Evolutionary conservation across 352 stramenopile species (phyloP).

Genomic region (Globisporangium nunn): DNA sequence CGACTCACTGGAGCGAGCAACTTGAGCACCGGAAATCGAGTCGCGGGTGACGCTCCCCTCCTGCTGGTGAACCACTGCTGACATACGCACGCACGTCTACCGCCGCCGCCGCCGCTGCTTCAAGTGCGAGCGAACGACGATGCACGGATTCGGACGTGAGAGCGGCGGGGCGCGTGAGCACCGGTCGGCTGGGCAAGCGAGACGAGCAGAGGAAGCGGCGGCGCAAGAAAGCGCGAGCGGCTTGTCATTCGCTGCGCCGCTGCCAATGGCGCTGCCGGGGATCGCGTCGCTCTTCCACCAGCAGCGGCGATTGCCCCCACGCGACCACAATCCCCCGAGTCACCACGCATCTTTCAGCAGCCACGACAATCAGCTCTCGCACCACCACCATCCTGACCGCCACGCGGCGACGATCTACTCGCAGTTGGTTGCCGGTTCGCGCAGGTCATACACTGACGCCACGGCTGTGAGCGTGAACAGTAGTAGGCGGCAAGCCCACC

Average conservation of each 20-base stretch:
- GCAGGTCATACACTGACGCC: neutral
- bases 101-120: neutral
- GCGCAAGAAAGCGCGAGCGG: neutral
- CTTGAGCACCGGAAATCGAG: too few species aligned
- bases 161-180: neutral
- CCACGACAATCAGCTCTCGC: neutral
- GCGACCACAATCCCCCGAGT: too few species aligned
- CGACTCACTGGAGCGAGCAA: too few species aligned
- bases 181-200: neutral
- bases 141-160: neutral
- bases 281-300: constrained; percentile 5
- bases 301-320: neutral
- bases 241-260: neutral
- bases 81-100: neutral
- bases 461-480: neutral
- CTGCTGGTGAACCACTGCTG: too few species aligned
- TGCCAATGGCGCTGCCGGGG: neutral
- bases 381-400: neutral
- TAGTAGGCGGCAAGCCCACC: neutral
- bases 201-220: neutral
- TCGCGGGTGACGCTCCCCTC: too few species aligned
- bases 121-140: neutral
- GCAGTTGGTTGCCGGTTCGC: neutral
- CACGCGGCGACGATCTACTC: neutral
- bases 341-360: neutral